A percentile compares a stretch with the other conserved stretches of the same genome.
Evolutionary conservation across 192 early-diverging fungal genomes (phyloP).

Genomic region (Coemansia sp.): DNA sequence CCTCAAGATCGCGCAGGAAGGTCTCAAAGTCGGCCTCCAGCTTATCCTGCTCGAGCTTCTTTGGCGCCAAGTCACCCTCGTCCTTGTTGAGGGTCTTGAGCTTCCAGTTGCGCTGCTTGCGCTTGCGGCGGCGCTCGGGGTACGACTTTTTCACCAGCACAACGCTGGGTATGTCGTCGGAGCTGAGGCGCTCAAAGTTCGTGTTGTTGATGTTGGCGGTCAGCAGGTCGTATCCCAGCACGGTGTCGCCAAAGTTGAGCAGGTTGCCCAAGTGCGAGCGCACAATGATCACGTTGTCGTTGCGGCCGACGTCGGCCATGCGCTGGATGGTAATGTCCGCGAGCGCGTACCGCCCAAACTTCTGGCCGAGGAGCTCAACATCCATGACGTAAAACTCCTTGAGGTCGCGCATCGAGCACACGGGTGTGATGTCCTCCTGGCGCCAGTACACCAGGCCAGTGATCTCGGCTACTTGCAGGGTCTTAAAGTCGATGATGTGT

Average conservation of each 20-base stretch:
- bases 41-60: constrained; percentile 76
- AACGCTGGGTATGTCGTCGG: constrained; percentile 79
- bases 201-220: constrained; percentile 93
- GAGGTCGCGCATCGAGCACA: constrained; percentile 80
- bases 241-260: constrained; percentile 90
- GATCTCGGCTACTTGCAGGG: constrained; percentile 76
- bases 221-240: constrained; percentile 86
- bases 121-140: constrained; percentile 86
- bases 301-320: constrained; percentile 75
- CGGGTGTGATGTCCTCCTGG: constrained; percentile 66
- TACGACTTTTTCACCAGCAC: constrained; percentile 93
- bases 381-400: constrained; percentile 97
- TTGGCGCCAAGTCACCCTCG: constrained; percentile 77
- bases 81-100: constrained; percentile 88
- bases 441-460: constrained; percentile 84
- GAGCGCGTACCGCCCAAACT: constrained; percentile 75
- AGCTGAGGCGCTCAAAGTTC: constrained; percentile 73
- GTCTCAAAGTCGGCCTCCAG: constrained; percentile 91
- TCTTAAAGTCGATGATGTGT: constrained; percentile 86
- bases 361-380: constrained; percentile 80
- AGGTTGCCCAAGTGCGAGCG: constrained; percentile 93
- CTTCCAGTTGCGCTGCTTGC: constrained; percentile 88
- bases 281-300: constrained; percentile 85
- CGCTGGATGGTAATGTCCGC: constrained; percentile 89
- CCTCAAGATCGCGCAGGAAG: constrained; percentile 98